Evolutionary conservation across 208 protist genomes (phyloP).

Genomic region (Zelonia costaricensis): DNA sequence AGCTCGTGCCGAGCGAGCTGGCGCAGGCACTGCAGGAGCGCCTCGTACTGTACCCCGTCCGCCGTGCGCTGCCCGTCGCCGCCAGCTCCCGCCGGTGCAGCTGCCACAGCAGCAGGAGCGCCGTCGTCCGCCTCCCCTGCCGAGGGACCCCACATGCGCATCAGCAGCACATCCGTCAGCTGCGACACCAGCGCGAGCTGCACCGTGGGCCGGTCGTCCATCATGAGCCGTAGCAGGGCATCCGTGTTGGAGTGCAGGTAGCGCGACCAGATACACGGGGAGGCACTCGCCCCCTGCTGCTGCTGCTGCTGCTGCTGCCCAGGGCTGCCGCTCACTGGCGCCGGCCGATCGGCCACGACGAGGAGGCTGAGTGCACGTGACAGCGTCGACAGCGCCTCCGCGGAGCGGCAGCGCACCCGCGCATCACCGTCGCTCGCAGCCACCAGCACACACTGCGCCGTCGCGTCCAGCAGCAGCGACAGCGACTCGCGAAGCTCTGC

Average conservation of each 20-base stretch:
- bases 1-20: constrained; percentile 60
- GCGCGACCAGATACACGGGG: constrained; percentile 25
- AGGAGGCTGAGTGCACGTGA: constrained; percentile 54
- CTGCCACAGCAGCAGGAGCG: no score
- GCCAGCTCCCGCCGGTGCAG: no score
- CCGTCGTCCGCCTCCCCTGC: no score
- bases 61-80: constrained; percentile 13
- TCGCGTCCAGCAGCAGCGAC: constrained; percentile 32
- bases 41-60: constrained; percentile 41
- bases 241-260: constrained; percentile 47
- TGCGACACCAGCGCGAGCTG: constrained; percentile 69
- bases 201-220: constrained; percentile 58
- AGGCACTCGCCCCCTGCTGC: neutral
- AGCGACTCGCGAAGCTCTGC: constrained; percentile 11
- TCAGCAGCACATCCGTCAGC: constrained; percentile 51
- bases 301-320: no score
- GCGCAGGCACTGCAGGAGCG: constrained; percentile 47
- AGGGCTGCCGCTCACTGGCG: constrained; percentile 1
- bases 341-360: constrained; percentile 25
- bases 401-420: constrained; percentile 55
- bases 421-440: constrained; percentile 44
- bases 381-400: constrained; percentile 49
- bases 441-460: constrained; percentile 31
- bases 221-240: constrained; percentile 53
- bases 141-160: constrained; percentile 15